Evolutionary conservation across 345 rosid species (phyloP).

Genomic region (Litchi chinensis): DNA sequence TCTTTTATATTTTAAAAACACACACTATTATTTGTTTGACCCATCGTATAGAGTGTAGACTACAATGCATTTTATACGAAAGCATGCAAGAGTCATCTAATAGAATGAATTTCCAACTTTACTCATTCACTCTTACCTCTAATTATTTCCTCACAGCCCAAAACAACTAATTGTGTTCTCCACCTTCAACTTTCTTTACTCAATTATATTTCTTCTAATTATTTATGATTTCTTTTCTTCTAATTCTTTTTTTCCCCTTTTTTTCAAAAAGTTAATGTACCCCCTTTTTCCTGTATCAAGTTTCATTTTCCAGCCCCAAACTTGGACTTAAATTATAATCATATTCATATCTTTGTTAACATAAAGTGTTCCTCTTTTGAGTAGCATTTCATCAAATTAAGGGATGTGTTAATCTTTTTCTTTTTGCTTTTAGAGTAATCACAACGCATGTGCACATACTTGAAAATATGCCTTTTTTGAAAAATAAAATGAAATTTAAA

Average conservation of each 20-base stretch:
- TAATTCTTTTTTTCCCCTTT: not conserved
- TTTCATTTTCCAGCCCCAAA: not conserved
- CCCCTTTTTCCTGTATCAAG: not conserved
- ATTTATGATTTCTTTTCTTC: slow-evolving; percentile 4
- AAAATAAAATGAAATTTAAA: too few relatives aligned
- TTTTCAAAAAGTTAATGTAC: not conserved
- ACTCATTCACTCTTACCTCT: slow-evolving; percentile 13
- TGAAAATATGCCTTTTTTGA: not conserved
- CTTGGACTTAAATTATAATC: not conserved
- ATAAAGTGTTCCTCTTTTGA: slow-evolving; percentile 1
- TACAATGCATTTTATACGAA: not conserved
- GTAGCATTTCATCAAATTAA: slow-evolving; percentile 1
- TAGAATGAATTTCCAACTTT: not conserved
- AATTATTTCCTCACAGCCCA: slow-evolving; percentile 16
- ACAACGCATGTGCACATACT: not conserved
- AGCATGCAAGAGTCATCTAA: not conserved
- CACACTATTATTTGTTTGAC: too few relatives aligned
- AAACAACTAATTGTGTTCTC: slow-evolving; percentile 27
- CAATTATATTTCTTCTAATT: slow-evolving; percentile 4
- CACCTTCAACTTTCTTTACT: slow-evolving; percentile 19
- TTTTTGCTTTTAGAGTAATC: not conserved
- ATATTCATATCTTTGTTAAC: not conserved
- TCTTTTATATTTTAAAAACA: too few relatives aligned
- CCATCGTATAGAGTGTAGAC: too few relatives aligned
- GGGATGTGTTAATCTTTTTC: not conserved